Evolutionary conservation across 768 basidiomycete genomes (phyloP).

Genomic region (Kwoniella europaea): DNA sequence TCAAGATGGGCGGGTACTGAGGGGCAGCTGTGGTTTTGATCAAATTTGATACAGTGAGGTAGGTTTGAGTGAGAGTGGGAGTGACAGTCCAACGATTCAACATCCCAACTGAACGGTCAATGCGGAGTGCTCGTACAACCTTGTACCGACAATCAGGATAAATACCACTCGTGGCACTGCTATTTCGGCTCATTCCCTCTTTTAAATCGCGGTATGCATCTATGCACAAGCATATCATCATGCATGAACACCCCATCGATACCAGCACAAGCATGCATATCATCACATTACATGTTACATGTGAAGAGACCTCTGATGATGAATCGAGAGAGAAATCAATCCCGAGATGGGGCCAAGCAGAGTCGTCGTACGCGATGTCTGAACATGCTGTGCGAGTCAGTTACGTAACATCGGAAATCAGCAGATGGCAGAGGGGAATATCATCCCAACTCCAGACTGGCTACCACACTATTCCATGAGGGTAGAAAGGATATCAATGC

Average conservation of each 20-base stretch:
- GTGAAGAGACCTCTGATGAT: no score
- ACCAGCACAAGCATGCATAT: not conserved
- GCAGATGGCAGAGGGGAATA: not conserved
- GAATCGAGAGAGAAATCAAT: not conserved
- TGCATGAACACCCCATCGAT: not conserved
- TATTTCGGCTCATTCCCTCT: not conserved
- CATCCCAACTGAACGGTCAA: no score
- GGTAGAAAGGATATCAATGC: no score
- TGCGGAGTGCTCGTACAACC: no score
- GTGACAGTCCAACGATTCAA: no score
- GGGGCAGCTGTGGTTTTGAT: not conserved
- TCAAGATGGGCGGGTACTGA: not conserved
- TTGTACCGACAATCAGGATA: not conserved
- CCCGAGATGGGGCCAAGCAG: not conserved
- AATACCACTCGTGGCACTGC: not conserved
- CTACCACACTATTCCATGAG: not conserved
- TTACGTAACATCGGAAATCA: not conserved
- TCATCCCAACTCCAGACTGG: not conserved
- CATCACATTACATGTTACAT: no score
- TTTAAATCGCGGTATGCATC: not conserved
- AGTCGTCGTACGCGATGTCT: not conserved
- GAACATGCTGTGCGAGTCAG: not conserved
- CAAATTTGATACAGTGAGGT: not conserved
- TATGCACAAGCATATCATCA: not conserved
- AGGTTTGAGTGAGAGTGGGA: no score